Evolutionary conservation across 305 asterid species (phyloP).

Genomic region (Plantago rigida): DNA sequence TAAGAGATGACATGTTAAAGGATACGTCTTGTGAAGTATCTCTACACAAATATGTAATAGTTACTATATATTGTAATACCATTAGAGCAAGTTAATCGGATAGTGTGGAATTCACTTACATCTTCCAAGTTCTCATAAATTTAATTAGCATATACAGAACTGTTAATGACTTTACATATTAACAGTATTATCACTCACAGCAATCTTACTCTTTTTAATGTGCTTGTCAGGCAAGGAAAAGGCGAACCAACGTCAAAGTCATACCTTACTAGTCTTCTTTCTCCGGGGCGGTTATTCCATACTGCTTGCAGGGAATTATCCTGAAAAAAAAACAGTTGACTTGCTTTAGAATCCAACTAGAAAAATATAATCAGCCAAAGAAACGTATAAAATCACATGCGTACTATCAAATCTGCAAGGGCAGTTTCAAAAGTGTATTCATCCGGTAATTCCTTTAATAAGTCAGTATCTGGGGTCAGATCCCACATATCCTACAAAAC

Average conservation of each 20-base stretch:
- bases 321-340: conserved; percentile 33
- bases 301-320: conserved; percentile 77
- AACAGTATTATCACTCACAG: neutral
- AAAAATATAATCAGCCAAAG: conserved; percentile 11
- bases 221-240: conserved; percentile 10
- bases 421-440: conserved; percentile 68
- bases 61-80: too few species aligned
- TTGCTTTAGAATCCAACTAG: conserved; percentile 13
- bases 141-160: too few species aligned
- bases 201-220: conserved; percentile 2
- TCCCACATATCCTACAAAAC: conserved; percentile 78
- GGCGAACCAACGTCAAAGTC: neutral
- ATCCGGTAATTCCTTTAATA: conserved; percentile 57
- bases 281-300: conserved; percentile 40
- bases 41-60: neutral
- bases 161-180: neutral
- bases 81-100: too few species aligned
- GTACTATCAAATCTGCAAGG: conserved; percentile 71
- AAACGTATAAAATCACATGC: conserved; percentile 22
- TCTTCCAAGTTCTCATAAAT: too few species aligned
- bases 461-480: conserved; percentile 66
- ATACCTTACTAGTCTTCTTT: conserved; percentile 54
- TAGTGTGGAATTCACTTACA: neutral
- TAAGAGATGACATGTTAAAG: neutral
- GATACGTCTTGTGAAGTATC: neutral